Conservation (phyloP, 1,284 basidiomycete genomes). For the Cerrena zonata region DNA sequence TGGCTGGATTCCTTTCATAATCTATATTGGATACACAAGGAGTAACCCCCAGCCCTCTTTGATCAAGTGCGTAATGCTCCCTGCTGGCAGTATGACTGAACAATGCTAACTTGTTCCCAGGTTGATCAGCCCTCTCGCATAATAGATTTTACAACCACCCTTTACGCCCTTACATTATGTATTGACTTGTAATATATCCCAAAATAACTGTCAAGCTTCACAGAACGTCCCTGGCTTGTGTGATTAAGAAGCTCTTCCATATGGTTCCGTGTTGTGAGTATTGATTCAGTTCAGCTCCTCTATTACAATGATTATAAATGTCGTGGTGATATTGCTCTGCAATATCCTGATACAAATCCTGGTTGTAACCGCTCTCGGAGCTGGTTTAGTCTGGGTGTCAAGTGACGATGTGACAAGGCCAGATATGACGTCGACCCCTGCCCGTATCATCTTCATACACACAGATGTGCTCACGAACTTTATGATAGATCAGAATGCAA, state of each 20-base stretch:
- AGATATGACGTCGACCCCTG: constrained; percentile 75
- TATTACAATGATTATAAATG: constrained; percentile 59
- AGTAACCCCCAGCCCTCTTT: constrained; percentile 88
- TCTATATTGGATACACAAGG: constrained; percentile 85
- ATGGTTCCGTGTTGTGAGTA: constrained; percentile 3
- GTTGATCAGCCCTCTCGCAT: constrained; percentile 85
- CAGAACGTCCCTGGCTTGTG: background rate
- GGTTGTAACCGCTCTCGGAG: constrained; percentile 42
- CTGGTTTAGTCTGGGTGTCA: constrained; percentile 45
- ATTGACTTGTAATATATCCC: constrained; percentile 15
- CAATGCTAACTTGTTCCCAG: constrained; percentile 35
- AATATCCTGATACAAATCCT: constrained; percentile 19
- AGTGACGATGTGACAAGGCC: constrained; percentile 68
- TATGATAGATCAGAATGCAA: background rate
- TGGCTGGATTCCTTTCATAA: constrained; percentile 90
- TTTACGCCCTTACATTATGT: constrained; percentile 13
- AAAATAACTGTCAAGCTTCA: constrained; percentile 11
- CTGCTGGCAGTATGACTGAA: background rate
- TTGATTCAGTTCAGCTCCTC: too few species aligned
- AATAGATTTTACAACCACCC: constrained; percentile 24
- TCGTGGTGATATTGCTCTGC: constrained; percentile 52
- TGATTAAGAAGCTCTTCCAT: background rate
- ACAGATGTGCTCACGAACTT: background rate
- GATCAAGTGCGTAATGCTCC: constrained; percentile 69
- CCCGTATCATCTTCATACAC: too few species aligned